Base-by-base conservation (phyloP, 2,329 filamentous ascomycete genomes). In the Pyrenophora graminea region DNA sequence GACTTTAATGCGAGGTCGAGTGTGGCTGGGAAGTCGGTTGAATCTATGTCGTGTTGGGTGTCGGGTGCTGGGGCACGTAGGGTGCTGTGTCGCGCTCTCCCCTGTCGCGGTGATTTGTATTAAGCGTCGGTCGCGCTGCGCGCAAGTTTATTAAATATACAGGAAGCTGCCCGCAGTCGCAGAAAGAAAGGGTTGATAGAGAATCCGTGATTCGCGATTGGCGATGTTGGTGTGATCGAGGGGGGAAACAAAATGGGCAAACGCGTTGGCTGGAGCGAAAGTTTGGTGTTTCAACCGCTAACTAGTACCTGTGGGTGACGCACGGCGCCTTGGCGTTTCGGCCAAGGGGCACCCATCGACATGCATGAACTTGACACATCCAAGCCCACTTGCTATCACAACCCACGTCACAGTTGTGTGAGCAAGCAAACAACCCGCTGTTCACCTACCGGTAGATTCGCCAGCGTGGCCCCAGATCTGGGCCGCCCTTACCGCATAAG, bases 231-330 rank as follows among this genome's bases (percentile, higher is more conserved):
- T 56, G 52, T 51, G 38, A 45, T 47, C 27, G 49, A 46, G 19
- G 46, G 47, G 43, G 48, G 49, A 47, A 25, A 41, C 41, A 37
- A 49, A 41, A 25, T 39, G 19, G 39, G 42, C 34, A 43, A 53
- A 64, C 62, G 67, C 66, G 62, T 69, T 61, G 55, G 61, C 34
- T 50, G 56, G 56, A 62, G 53, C 56, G 64, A 70, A 67, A 70
- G 62, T 68, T 70, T 61, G 62, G 62, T 63, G 64, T 65, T 65
- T 62, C 48, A 57, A 53, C 39, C 43, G 48, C 47, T 48, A 45
- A 7, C 21, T 23, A 25, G 32, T 33, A 51, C 48, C 25, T 38
- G 58, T 60, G 63, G 62, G 59, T 59, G 56, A 60, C 46, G 54
- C 42, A 56, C 50, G 63, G 63, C 63, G 66, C 30, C 66, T 64